Evolutionary conservation across 2,329 filamentous ascomycete species (phyloP), one percentile per base, ranked within the genome.

Genomic region (Akanthomyces muscarius): DNA sequence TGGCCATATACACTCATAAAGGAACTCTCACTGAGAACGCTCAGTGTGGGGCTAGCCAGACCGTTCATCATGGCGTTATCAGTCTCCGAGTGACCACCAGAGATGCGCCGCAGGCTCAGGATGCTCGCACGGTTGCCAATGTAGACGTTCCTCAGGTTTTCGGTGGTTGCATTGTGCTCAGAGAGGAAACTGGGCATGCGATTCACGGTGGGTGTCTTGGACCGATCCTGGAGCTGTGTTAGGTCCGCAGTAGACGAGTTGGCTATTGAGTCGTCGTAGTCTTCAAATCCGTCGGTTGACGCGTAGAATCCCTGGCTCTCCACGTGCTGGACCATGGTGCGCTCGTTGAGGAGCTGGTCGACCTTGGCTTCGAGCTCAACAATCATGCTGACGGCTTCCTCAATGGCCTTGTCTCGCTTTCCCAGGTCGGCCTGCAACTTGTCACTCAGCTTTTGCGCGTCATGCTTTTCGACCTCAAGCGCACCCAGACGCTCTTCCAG

Each of bases 351-450:
- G 36, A 87, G 73, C 62, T 81, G 78, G 36, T 86, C 82, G 1
- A 88, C 73, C 65, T 81, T 81, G 6, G 84, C 82, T 70, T 91
- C 88, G 18, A 90, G 75, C 28, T 78, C 78, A 57, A 89, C 83
- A 66, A 91, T 91, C 77, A 90, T 86, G 33, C 82, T 79, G 6
- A 90, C 86, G 4, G 89, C 89, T 69, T 91, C 88, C 65, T 87
- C 85, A 1, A 91, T 80, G 5, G 88, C 89, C 69, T 86, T 86
- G 72, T 91, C 89, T 21, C 88, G 80, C 74, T 86, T 86, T 66
- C 89, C 85, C 60, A 90, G 70, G 71, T 90, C 87, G 3, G 76
- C 72, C 23, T 86, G 69, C 41, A 91, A 75, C 65, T 80, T 78
- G 21, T 85, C 81, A 65, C 87, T 88, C 66, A 87, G 79, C 18